These are phyloP conservation scores for Ganoderma sinense DNA, from an alignment of 1,284 basidiomycete species.

Conservation along the genomic window DNA sequence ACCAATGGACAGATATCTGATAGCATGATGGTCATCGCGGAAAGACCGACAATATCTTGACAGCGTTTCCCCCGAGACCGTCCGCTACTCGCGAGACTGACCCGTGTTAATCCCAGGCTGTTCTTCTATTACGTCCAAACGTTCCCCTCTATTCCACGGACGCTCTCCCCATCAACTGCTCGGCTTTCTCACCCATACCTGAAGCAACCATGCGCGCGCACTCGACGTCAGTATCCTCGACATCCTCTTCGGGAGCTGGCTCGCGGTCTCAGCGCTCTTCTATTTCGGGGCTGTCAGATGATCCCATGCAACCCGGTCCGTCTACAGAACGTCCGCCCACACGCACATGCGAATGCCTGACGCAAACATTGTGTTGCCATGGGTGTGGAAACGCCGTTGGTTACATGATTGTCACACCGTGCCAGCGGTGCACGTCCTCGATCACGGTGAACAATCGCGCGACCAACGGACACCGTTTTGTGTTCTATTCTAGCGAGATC, in stretches of 20 bases:
- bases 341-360: constrained; percentile 73
- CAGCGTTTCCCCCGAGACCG: constrained; percentile 3
- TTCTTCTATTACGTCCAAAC: constrained; percentile 82
- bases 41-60: neutral
- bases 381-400: constrained; percentile 81
- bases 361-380: constrained; percentile 82
- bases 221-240: constrained; percentile 19
- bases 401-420: constrained; percentile 81
- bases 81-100: constrained; percentile 20
- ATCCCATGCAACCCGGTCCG: constrained; percentile 50
- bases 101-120: constrained; percentile 59
- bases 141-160: constrained; percentile 88
- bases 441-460: constrained; percentile 68
- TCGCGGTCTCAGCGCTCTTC: constrained; percentile 26
- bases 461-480: constrained; percentile 88
- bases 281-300: constrained; percentile 16
- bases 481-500: constrained; percentile 86
- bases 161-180: constrained; percentile 81
- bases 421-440: constrained; percentile 76
- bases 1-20: neutral
- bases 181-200: constrained; percentile 58
- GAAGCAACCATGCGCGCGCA: constrained; percentile 43
- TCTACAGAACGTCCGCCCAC: constrained; percentile 40
- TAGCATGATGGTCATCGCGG: constrained; percentile 6
- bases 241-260: constrained; percentile 33